Conservation (phyloP, 2,329 filamentous ascomycete species). For the Monascus ruber region DNA sequence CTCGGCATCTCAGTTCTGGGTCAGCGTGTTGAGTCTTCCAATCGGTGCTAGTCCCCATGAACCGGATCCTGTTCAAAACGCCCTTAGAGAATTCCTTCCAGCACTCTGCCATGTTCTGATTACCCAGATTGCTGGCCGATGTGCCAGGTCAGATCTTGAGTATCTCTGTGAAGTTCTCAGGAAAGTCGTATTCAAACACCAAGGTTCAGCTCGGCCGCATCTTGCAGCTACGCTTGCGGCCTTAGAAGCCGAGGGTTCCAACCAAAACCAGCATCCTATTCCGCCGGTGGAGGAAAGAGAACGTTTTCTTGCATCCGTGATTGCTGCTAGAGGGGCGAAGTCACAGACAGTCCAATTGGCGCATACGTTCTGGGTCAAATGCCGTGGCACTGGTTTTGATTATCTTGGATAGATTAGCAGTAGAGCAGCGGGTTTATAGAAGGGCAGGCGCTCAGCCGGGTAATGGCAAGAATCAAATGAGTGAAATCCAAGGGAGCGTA, state of each 20-base stretch:
- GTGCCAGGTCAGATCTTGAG: constrained; percentile 34
- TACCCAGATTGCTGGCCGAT: constrained; percentile 30
- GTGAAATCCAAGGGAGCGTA: too few species aligned
- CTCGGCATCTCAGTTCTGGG: constrained; percentile 34
- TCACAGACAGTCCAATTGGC: constrained; percentile 28
- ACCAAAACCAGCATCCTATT: constrained; percentile 10
- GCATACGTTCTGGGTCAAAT: constrained; percentile 34
- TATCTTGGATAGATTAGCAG: constrained; percentile 18
- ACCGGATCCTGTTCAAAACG: constrained; percentile 14
- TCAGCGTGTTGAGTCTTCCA: constrained; percentile 26
- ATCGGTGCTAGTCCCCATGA: constrained; percentile 9
- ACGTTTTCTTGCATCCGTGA: constrained; percentile 29
- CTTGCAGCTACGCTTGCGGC: constrained; percentile 25
- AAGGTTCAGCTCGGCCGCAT: constrained; percentile 26
- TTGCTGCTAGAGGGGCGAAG: constrained; percentile 26
- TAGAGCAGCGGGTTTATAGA: too few species aligned
- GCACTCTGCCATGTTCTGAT: constrained; percentile 29
- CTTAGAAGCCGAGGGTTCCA: constrained; percentile 12
- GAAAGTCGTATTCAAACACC: constrained; percentile 31
- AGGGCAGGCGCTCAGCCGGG: too few species aligned
- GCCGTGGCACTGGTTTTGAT: constrained; percentile 30
- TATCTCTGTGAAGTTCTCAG: constrained; percentile 31
- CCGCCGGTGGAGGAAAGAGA: constrained; percentile 27
- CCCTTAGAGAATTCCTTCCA: constrained; percentile 25
- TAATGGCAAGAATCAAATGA: too few species aligned